A percentile compares a stretch with the other conserved stretches of the same genome.
phyloP scores from a whole-genome alignment of 345 rosid species.

The Alliaria petiolata region DNA sequence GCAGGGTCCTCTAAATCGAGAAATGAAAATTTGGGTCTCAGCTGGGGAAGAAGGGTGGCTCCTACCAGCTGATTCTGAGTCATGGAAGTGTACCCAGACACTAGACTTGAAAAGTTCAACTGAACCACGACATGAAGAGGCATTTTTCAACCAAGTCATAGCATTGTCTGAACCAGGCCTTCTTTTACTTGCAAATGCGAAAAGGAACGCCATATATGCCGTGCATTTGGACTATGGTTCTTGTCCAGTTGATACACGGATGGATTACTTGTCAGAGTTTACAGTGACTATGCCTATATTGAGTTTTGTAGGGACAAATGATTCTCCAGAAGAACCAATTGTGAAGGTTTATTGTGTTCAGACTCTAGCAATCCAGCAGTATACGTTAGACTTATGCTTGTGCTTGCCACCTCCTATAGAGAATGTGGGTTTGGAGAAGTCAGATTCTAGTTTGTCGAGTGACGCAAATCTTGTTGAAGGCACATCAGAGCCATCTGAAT shows the following conservation, averaged over 20 bases:
- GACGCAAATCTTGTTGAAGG: conserved; percentile 43
- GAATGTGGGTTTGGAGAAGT: conserved; percentile 49
- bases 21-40: conserved; percentile 79
- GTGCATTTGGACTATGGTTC: conserved; percentile 81
- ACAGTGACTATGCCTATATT: conserved; percentile 89
- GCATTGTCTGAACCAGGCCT: conserved; percentile 65
- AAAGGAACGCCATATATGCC: conserved; percentile 77
- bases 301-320: conserved; percentile 77
- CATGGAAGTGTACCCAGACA: conserved; percentile 78
- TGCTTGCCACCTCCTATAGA: conserved; percentile 72
- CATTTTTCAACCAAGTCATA: conserved; percentile 78
- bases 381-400: conserved; percentile 73
- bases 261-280: conserved; percentile 85
- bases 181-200: conserved; percentile 79
- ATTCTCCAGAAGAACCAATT: conserved; percentile 49
- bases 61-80: conserved; percentile 54
- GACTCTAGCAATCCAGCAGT: conserved; percentile 92
- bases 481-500: conserved; percentile 37
- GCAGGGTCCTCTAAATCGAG: conserved; percentile 80
- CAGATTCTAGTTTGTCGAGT: conserved; percentile 40
- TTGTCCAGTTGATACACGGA: conserved; percentile 57
- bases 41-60: conserved; percentile 78
- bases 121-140: conserved; percentile 52
- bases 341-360: conserved; percentile 88
- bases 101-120: conserved; percentile 70